Percentiles rank a stretch among this genome's conserved stretches.
Conservation (phyloP, 2,329 filamentous ascomycete genomes). For the Aureobasidium vineae region DNA sequence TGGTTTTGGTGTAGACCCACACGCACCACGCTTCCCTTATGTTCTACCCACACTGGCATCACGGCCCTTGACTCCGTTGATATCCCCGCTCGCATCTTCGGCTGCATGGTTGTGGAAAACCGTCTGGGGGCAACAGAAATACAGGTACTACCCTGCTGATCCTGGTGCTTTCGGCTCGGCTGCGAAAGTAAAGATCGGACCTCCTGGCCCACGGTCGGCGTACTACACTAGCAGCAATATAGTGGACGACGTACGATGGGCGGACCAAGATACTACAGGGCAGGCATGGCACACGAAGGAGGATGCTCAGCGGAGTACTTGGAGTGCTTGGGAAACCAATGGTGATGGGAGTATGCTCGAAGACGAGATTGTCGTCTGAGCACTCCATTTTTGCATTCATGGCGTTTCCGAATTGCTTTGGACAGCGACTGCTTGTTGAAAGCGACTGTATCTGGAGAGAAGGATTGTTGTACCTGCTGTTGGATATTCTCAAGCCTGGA, state of each 20-base stretch:
- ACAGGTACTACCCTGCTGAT: conserved; percentile 13
- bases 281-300: background rate
- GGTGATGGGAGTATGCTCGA: conserved; percentile 24
- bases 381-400: background rate
- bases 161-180: conserved; percentile 12
- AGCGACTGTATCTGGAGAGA: background rate
- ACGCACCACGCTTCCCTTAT: conserved; percentile 56
- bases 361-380: conserved; percentile 21
- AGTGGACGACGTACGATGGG: conserved; percentile 1
- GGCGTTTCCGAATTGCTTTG: background rate
- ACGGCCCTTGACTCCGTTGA: conserved; percentile 41
- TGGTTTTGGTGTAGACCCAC: conserved; percentile 51
- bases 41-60: conserved; percentile 57
- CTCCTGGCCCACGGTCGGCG: conserved; percentile 1
- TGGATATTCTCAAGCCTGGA: background rate
- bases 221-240: background rate
- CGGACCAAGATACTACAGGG: background rate
- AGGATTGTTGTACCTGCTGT: background rate
- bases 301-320: background rate
- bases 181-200: conserved; percentile 14
- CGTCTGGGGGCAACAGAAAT: background rate
- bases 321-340: conserved; percentile 3
- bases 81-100: conserved; percentile 34
- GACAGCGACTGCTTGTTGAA: no score
- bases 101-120: conserved; percentile 9